Evolutionary conservation across 2,329 filamentous ascomycete genomes (phyloP).

Genomic region (Fusarium sp.): DNA sequence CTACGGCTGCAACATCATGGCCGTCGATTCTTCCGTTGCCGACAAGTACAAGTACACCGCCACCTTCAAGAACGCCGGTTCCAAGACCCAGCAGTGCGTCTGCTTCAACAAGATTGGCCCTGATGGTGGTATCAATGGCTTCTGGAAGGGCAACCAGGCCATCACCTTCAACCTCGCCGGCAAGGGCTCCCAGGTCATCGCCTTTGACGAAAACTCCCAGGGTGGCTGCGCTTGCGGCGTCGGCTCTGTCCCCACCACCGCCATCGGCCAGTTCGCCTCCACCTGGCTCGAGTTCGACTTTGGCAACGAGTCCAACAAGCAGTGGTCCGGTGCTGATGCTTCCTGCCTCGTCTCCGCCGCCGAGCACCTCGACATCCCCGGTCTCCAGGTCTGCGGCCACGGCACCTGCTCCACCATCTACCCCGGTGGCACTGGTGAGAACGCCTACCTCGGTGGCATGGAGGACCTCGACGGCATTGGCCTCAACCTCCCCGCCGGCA

Average conservation of each 20-base stretch:
- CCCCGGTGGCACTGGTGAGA: constrained; percentile 49
- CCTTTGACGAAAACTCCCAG: constrained; percentile 60
- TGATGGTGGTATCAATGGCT: constrained; percentile 58
- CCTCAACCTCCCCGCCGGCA: constrained; percentile 51
- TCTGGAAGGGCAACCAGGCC: constrained; percentile 58
- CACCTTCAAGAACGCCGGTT: constrained; percentile 55
- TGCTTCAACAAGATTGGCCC: constrained; percentile 67
- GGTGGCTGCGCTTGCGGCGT: constrained; percentile 59
- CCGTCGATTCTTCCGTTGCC: constrained; percentile 51
- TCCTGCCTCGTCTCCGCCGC: constrained; percentile 60
- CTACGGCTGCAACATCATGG: constrained; percentile 67
- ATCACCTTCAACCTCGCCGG: constrained; percentile 56
- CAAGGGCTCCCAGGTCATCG: constrained; percentile 55
- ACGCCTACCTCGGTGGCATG: constrained; percentile 54
- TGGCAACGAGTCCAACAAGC: constrained; percentile 57
- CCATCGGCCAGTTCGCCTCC: constrained; percentile 55
- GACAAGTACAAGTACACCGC: constrained; percentile 58
- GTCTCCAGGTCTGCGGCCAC: constrained; percentile 54
- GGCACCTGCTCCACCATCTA: constrained; percentile 57
- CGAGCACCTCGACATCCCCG: constrained; percentile 46
- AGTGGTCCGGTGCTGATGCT: constrained; percentile 64
- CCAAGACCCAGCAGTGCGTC: constrained; percentile 52
- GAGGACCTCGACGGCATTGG: constrained; percentile 55
- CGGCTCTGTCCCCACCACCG: constrained; percentile 50
- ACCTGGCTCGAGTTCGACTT: constrained; percentile 66